Base-by-base conservation (phyloP, 768 basidiomycete genomes). In the Xerocomus brunneocitrinus region DNA sequence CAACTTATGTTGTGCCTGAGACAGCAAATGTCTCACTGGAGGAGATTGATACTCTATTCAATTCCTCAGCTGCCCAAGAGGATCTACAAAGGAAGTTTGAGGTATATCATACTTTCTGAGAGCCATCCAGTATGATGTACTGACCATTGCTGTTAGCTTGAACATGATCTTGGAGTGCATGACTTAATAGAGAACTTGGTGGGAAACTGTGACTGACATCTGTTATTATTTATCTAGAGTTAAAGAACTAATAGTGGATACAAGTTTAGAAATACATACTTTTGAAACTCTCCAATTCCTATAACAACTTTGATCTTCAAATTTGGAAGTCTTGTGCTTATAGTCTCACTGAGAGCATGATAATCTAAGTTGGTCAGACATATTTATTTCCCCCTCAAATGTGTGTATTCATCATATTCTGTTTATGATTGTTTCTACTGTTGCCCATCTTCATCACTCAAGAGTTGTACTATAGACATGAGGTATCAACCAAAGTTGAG, bases 21-120 rank as follows among this genome's bases (percentile, higher is more conserved):
- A 91, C 89, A 13, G 86, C 87, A 27, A 83, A 84, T 54, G 72
- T 89, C 4, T 82, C 87, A 7, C 68, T 91, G 1, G 89, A 91
- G 59, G 87, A 89, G 64, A 82, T 90, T 45, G 89, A 91, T 62
- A 74, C 68, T 7, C 69, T 89, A 10, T 90, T 91, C 60, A 74
- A 73, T 38, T 80, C 81, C 1, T 72, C 76, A n/a, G 82, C 75
- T 14, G 84, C 79, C 0, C 71, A 61, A 36, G 82, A 83, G 49
- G 86, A 89, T 58, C 61, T 66, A 8, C 61, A 62, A 14, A 56
- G 79, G 55, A 82, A 79, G 57, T 62, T 63, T 28, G 74, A 85
- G 79, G 87, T 87, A 51, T 34, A 14, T 19, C 14, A 42, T 47
- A 34, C 10, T 19, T 28, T 43, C 28, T 40, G 5, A 25, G 6